These are phyloP conservation scores for barley (Hordeum vulgare) DNA, from an alignment of 176 grass and related monocot genomes.

Conservation along the genomic window MorexV3_pseudomolecules_assembly NC_058519.1:54492705-54493204, in stretches of 20 bases:
- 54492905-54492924: not conserved
- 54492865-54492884: too few species aligned
- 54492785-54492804: too few species aligned
- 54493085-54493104: not conserved
- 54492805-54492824: too few species aligned
- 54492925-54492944: not conserved
- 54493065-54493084: not conserved
- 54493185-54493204: not conserved
- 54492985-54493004: not conserved
- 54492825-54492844: too few species aligned
- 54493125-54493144: not conserved
- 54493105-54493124: conserved; percentile 16
- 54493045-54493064: not conserved
- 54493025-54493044: too few species aligned
- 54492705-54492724: not conserved
- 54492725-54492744: not conserved
- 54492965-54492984: not conserved
- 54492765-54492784: conserved; percentile 1
- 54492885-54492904: too few species aligned
- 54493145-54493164: conserved; percentile 2
- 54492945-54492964: not conserved
- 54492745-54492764: not conserved
- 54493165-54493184: conserved; percentile 18
- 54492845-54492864: too few species aligned
- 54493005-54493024: not conserved